phyloP scores from a whole-genome alignment of 805 yeast species.

The Candida koratica region DNA sequence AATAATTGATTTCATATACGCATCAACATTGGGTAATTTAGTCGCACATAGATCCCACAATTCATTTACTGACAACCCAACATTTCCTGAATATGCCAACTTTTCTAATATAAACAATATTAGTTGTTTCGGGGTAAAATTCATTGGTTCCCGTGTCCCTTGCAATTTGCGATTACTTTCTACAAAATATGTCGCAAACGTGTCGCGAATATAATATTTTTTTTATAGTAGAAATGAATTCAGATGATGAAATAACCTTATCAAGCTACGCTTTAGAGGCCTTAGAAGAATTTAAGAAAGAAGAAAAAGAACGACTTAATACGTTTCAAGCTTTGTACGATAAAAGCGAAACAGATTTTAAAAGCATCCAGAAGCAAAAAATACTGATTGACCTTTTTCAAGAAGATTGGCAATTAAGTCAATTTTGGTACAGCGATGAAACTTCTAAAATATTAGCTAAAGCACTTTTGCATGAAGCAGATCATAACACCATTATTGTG shows the following conservation, averaged over 20 bases:
- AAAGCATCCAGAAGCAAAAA: conserved; percentile 21
- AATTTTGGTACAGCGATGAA: conserved; percentile 79
- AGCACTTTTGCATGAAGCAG: conserved; percentile 75
- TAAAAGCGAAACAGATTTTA: conserved; percentile 55
- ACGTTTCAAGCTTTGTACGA: conserved; percentile 52
- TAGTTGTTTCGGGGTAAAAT: conserved; percentile 26
- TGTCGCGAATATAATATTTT: conserved; percentile 2
- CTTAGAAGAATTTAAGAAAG: conserved; percentile 59
- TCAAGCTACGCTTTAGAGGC: conserved; percentile 53
- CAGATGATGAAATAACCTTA: conserved; percentile 43
- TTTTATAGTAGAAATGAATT: conserved; percentile 25
- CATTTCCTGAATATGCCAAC: conserved; percentile 31
- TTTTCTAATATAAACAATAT: conserved; percentile 22
- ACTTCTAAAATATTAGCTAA: conserved; percentile 69
- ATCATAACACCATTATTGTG: conserved; percentile 63
- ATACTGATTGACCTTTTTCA: conserved; percentile 68
- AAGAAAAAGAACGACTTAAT: conserved; percentile 55
- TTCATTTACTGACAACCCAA: conserved; percentile 25
- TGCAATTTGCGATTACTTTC: neutral
- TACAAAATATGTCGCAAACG: conserved; percentile 3
- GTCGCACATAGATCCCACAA: conserved; percentile 24
- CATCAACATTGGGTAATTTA: conserved; percentile 25
- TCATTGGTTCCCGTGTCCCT: conserved; percentile 18
- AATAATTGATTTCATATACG: conserved; percentile 33
- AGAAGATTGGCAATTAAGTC: conserved; percentile 94